Conservation (phyloP, 352 stramenopile genomes). For the Pythium vanterpoolii region DNA sequence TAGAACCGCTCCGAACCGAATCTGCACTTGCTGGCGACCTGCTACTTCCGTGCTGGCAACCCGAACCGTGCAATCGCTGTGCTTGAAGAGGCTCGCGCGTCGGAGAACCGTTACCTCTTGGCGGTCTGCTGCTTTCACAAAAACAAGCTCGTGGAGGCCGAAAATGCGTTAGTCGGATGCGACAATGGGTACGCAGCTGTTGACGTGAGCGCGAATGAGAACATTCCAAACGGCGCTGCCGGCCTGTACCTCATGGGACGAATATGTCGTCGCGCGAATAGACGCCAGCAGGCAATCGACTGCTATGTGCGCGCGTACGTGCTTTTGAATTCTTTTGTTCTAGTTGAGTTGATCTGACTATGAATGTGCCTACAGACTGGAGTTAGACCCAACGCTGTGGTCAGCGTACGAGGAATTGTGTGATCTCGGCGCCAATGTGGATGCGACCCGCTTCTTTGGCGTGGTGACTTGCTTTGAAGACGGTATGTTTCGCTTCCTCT, state of each 20-base stretch:
- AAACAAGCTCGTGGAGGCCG: constrained; percentile 77
- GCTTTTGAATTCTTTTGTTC: background rate
- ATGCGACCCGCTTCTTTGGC: constrained; percentile 66
- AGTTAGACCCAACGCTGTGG: constrained; percentile 92
- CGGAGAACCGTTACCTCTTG: constrained; percentile 67
- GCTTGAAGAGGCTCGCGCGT: constrained; percentile 34
- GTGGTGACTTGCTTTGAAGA: constrained; percentile 29
- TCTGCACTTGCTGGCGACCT: constrained; percentile 50
- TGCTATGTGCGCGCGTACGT: constrained; percentile 88
- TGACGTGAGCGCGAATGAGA: constrained; percentile 29
- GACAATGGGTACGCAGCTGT: constrained; percentile 22
- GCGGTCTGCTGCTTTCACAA: constrained; percentile 72
- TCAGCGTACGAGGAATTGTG: constrained; percentile 92
- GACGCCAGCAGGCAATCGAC: constrained; percentile 85
- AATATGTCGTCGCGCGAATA: constrained; percentile 88
- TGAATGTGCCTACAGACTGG: constrained; percentile 51
- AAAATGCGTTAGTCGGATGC: constrained; percentile 85
- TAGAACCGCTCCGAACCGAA: constrained; percentile 62
- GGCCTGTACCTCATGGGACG: constrained; percentile 91
- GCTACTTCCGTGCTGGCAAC: constrained; percentile 61
- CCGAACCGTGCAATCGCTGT: constrained; percentile 49
- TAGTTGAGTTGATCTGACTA: background rate
- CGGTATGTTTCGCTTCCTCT: background rate
- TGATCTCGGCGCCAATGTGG: constrained; percentile 83
- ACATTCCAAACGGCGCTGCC: constrained; percentile 83